Conservation (phyloP, 1,139 yeast species). For the Pneumocystis wakefieldiae region DNA sequence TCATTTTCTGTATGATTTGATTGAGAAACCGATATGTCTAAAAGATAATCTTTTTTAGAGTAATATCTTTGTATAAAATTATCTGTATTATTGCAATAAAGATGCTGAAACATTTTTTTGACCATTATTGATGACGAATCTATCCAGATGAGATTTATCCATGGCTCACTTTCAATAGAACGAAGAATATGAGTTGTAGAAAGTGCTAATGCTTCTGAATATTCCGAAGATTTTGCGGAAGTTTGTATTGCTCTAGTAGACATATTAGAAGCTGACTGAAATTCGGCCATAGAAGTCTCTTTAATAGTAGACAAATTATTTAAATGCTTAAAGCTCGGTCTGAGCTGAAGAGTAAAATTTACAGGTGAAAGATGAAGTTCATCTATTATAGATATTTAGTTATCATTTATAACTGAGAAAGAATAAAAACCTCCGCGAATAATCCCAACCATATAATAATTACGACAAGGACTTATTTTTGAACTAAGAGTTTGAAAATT, state of each 20-base stretch:
- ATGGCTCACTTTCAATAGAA: not conserved
- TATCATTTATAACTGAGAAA: not conserved
- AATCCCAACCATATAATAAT: not conserved
- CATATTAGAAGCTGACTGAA: not conserved
- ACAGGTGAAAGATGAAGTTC: constrained; percentile 2
- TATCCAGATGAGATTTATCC: not conserved
- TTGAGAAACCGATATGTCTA: not conserved
- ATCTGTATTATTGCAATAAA: not conserved
- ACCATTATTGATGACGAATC: not conserved
- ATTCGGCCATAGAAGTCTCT: not conserved
- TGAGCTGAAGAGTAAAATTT: not conserved
- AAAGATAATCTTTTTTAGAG: not conserved
- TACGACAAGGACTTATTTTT: not conserved
- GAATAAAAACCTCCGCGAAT: constrained; percentile 1
- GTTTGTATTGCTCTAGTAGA: not conserved
- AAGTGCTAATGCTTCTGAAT: not conserved
- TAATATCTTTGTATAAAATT: not conserved
- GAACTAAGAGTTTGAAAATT: not conserved
- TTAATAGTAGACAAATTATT: not conserved
- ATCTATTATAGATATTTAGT: not conserved
- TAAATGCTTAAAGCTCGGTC: not conserved
- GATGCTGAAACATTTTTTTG: not conserved
- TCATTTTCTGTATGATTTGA: not conserved
- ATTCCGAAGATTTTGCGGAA: not conserved
- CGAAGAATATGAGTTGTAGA: not conserved